These are phyloP conservation scores for Stygiomarasmius scandens DNA, from an alignment of 1,284 basidiomycete genomes.

Conservation along the genomic window DNA sequence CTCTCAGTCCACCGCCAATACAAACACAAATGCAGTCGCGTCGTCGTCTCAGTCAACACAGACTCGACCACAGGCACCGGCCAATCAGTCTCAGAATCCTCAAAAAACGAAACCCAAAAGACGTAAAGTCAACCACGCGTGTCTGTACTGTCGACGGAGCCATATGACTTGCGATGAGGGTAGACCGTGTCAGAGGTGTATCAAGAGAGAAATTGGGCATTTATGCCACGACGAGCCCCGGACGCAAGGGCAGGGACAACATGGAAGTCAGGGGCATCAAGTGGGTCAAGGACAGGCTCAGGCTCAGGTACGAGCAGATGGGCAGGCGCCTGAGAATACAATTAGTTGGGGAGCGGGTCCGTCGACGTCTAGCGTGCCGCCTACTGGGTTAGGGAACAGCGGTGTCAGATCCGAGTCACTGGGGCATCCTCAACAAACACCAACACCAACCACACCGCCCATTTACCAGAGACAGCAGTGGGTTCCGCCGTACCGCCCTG, in stretches of 20 bases:
- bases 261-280: conserved; percentile 23
- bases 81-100: background rate
- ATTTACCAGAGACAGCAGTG: conserved; percentile 8
- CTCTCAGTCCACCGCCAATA: conserved; percentile 1
- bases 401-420: background rate
- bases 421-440: background rate
- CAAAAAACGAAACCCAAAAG: conserved; percentile 71
- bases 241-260: conserved; percentile 47
- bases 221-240: conserved; percentile 85
- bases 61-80: too few relatives aligned
- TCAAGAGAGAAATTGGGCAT: conserved; percentile 91
- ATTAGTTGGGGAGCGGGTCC: background rate
- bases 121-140: conserved; percentile 87
- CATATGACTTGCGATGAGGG: conserved; percentile 94
- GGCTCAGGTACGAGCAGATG: conserved; percentile 33
- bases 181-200: conserved; percentile 87
- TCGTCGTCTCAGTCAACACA: conserved; percentile 3
- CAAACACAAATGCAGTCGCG: background rate
- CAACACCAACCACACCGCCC: background rate
- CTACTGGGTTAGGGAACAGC: background rate
- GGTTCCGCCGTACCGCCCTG: conserved; percentile 59
- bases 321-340: conserved; percentile 6
- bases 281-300: conserved; percentile 28
- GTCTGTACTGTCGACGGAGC: conserved; percentile 90
- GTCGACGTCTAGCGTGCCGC: background rate